A percentile compares a stretch with the other conserved stretches of the same genome.
phyloP scores from a whole-genome alignment of 257 asterid species.

The Petunia secreta region DNA sequence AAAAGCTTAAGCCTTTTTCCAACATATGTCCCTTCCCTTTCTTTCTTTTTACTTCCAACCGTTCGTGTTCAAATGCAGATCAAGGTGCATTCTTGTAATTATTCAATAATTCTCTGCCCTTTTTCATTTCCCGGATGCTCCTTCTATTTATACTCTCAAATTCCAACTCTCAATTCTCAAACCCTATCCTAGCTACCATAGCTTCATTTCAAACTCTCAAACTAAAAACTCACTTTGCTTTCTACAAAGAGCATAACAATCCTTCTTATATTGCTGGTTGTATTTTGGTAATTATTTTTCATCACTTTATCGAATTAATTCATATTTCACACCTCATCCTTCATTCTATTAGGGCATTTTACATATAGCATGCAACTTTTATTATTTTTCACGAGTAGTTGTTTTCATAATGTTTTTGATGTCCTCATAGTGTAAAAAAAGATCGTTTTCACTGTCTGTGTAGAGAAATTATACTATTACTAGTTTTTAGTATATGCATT shows the following conservation, averaged over 20 bases:
- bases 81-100: conserved; percentile 39
- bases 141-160: conserved; percentile 34
- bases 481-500: background rate
- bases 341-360: background rate
- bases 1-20: conserved; percentile 58
- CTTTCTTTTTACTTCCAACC: conserved; percentile 45
- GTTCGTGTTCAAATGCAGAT: conserved; percentile 48
- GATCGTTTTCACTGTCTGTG: no score
- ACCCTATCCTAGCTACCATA: background rate
- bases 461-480: no score
- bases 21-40: conserved; percentile 54
- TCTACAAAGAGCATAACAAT: background rate
- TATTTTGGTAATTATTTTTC: conserved; percentile 22
- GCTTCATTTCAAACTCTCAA: conserved; percentile 19
- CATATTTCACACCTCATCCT: background rate
- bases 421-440: no score
- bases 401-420: no score
- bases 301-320: background rate
- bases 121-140: conserved; percentile 9
- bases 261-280: background rate
- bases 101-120: conserved; percentile 10
- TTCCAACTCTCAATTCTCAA: conserved; percentile 21
- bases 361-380: no score
- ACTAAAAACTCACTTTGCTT: background rate
- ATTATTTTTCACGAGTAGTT: no score